These are phyloP conservation scores for Trichoderma afroharzianum DNA, from an alignment of 2,329 filamentous ascomycete genomes.

Conservation along the genomic window DNA sequence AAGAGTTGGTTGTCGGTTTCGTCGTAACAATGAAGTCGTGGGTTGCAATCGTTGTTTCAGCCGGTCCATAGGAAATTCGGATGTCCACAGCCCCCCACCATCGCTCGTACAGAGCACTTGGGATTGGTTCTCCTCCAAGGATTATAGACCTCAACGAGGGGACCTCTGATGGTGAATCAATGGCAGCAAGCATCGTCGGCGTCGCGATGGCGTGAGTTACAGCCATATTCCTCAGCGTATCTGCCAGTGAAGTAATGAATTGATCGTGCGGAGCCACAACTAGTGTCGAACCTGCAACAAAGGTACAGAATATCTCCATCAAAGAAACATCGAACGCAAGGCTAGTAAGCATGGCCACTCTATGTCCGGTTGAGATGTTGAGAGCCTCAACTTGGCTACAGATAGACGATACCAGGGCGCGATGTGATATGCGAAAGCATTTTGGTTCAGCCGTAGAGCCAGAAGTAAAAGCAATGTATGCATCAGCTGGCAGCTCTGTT, in stretches of 20 bases:
- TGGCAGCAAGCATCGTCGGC: not conserved
- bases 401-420: not conserved
- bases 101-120: not conserved
- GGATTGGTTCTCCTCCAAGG: not conserved
- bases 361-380: not conserved
- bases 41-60: not conserved
- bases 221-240: not conserved
- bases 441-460: not conserved
- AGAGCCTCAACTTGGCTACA: not conserved
- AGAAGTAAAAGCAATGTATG: not conserved
- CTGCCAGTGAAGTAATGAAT: not conserved
- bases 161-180: not conserved
- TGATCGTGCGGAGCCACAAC: not conserved
- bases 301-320: not conserved
- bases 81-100: not conserved
- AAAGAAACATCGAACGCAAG: not conserved
- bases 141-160: not conserved
- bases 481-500: not conserved
- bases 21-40: not conserved
- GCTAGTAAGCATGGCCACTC: not conserved
- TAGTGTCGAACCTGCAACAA: not conserved
- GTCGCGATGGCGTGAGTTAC: not conserved
- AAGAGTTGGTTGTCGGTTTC: not conserved
- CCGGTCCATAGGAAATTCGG: not conserved
- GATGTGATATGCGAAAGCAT: not conserved